Conservation (phyloP, 2,329 filamentous ascomycete species). For the Dothideomycetes sp. region DNA sequence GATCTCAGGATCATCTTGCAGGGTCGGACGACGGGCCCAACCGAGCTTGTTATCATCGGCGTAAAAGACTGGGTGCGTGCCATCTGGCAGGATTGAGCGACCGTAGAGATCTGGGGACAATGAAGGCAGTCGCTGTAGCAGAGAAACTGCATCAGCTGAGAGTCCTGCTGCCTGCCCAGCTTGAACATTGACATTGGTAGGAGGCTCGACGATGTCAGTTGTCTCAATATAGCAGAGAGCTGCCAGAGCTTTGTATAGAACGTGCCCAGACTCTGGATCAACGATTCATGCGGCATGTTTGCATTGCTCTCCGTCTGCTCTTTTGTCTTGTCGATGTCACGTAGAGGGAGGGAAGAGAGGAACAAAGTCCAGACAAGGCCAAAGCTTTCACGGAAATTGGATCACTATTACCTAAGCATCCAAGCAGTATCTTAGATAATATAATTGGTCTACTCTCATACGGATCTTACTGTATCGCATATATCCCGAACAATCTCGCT, state of each 20-base stretch:
- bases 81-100: background rate
- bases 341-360: too few species aligned
- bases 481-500: too few species aligned
- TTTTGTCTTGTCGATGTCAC: too few species aligned
- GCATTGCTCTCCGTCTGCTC: too few species aligned
- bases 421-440: too few species aligned
- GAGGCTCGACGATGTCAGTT: background rate
- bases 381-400: too few species aligned
- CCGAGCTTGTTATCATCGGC: background rate
- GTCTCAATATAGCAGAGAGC: background rate
- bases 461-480: too few species aligned
- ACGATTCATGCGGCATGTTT: background rate
- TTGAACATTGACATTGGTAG: background rate
- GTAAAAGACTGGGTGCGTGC: background rate
- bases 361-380: too few species aligned
- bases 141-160: background rate
- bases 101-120: background rate
- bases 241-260: slow-evolving; percentile 1
- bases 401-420: too few species aligned
- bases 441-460: too few species aligned
- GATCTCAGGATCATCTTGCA: slow-evolving; percentile 1
- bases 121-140: background rate
- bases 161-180: background rate
- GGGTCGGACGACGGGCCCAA: background rate
- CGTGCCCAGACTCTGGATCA: background rate